Conservation (phyloP, 2,329 filamentous ascomycete genomes). For the Aspergillus uvarum region DNA sequence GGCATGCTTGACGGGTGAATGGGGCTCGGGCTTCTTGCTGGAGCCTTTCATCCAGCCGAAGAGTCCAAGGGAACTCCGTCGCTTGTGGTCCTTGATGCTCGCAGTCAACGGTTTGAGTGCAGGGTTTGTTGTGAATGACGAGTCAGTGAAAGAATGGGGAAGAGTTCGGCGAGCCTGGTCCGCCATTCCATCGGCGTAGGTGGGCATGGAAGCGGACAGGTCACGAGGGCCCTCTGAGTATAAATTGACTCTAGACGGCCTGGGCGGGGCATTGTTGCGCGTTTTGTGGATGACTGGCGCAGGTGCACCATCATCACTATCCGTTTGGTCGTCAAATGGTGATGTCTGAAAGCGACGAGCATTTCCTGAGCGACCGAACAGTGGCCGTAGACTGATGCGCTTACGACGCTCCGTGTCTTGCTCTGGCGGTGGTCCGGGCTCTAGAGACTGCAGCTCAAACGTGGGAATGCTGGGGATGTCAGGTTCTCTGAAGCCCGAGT, state of each 20-base stretch:
- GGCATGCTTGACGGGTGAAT: constrained; percentile 5
- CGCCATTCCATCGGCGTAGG: constrained; percentile 13
- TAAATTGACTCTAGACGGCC: constrained; percentile 12
- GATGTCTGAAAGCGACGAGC: constrained; percentile 28
- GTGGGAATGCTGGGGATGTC: constrained; percentile 29
- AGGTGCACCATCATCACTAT: constrained; percentile 35
- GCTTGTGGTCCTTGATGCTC: constrained; percentile 34
- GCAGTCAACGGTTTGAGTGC: constrained; percentile 28
- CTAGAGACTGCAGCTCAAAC: constrained; percentile 29
- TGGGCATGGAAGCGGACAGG: constrained; percentile 19
- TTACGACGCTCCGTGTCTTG: constrained; percentile 28
- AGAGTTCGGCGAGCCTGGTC: constrained; percentile 16
- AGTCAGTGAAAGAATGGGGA: constrained; percentile 32
- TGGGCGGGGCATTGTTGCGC: constrained; percentile 19
- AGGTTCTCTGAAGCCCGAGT: constrained; percentile 25
- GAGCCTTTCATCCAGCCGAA: constrained; percentile 44
- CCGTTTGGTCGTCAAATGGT: constrained; percentile 25
- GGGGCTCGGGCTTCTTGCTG: constrained; percentile 22
- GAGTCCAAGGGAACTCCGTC: constrained; percentile 39
- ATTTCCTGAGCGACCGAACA: constrained; percentile 33
- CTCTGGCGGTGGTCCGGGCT: constrained; percentile 17
- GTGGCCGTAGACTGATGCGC: constrained; percentile 37
- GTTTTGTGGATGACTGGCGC: constrained; percentile 35
- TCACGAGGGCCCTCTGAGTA: constrained; percentile 17
- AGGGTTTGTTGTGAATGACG: constrained; percentile 18